Evolutionary conservation across 2,329 filamentous ascomycete species (phyloP).

Genomic region (Nigrograna mackinnonii): DNA sequence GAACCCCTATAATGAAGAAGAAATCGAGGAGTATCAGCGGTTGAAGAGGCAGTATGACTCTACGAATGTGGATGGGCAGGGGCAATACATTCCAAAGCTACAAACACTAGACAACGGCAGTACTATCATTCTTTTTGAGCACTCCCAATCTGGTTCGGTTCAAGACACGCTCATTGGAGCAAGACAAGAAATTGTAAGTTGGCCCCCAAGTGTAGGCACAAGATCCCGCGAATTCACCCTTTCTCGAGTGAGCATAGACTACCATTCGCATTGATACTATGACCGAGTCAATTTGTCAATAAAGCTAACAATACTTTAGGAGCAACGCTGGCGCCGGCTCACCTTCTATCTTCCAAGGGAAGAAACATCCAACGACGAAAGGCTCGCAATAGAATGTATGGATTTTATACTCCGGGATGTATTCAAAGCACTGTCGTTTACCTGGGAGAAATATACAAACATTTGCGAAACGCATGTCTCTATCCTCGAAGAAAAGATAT

Average conservation of each 20-base stretch:
- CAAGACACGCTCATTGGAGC: conserved; percentile 56
- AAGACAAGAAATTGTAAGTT: conserved; percentile 53
- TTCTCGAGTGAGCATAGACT: too few relatives aligned
- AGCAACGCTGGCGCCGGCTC: conserved; percentile 57
- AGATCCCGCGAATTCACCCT: too few relatives aligned
- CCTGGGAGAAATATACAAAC: conserved; percentile 52
- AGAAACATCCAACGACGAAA: conserved; percentile 46
- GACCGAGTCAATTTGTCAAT: too few relatives aligned
- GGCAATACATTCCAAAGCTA: conserved; percentile 45
- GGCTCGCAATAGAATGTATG: conserved; percentile 52
- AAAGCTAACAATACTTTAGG: too few relatives aligned
- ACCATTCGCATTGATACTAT: too few relatives aligned
- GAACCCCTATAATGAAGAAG: conserved; percentile 49
- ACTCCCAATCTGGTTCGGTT: conserved; percentile 50
- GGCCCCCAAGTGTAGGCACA: too few relatives aligned
- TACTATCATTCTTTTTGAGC: conserved; percentile 58
- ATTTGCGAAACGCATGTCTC: conserved; percentile 53
- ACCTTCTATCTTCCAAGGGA: conserved; percentile 54
- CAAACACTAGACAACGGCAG: conserved; percentile 51
- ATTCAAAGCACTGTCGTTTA: conserved; percentile 50
- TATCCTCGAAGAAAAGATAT: conserved; percentile 56
- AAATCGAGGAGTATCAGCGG: conserved; percentile 36
- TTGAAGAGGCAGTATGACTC: conserved; percentile 31
- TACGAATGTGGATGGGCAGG: conserved; percentile 30
- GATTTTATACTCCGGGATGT: conserved; percentile 55